Base-by-base conservation (phyloP, 768 basidiomycete genomes). In the Hydnum rufescens region DNA sequence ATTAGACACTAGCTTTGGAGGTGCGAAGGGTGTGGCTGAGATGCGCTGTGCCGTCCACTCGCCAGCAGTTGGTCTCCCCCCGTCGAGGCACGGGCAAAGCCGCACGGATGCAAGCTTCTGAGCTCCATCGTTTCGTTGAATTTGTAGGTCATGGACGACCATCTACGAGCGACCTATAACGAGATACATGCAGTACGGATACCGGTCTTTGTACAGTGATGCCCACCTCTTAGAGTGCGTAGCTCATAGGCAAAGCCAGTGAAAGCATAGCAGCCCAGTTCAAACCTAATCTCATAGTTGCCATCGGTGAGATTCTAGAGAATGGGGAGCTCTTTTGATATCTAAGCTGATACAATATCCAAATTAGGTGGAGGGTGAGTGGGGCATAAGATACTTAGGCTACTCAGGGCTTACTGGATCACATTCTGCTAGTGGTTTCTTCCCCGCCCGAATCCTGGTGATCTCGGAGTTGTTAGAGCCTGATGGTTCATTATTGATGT, bases 391-490 rank as follows among this genome's bases (percentile, higher is more conserved):
- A 13, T 13, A 39, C 36, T 39, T 13, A 13, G 13, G 36, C 36
- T 13, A 13, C 42, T 47, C 29, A 29, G 54, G 34, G 53, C 48
- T 36, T n/a, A 47, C 44, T n/a, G n/a, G n/a, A 16, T 23, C 44
- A 13, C 44, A 22, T 60, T 55, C 52, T 53, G 23, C 22, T 25
- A 87, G 88, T 42, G 92, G 93, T 28, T 96, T 93, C 69, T 90
- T 96, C 68, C 92, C 92, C 49, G 92, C 92, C 22, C 80, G 92
- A 43, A 83, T 95, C 42, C 73, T 93, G 75, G 51, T 62, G 47
- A 22, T 54, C 42, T 44, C 22, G 22, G 13, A 23, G 4, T 22
- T 8, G 19, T n/a, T n/a, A n/a, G n/a, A n/a, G n/a, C n/a, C n/a
- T n/a, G n/a, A n/a, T n/a, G n/a, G n/a, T n/a, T n/a, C 29, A 18